Conservation (phyloP, 2,329 filamentous ascomycete species). For the Mariannaea sp. region DNA sequence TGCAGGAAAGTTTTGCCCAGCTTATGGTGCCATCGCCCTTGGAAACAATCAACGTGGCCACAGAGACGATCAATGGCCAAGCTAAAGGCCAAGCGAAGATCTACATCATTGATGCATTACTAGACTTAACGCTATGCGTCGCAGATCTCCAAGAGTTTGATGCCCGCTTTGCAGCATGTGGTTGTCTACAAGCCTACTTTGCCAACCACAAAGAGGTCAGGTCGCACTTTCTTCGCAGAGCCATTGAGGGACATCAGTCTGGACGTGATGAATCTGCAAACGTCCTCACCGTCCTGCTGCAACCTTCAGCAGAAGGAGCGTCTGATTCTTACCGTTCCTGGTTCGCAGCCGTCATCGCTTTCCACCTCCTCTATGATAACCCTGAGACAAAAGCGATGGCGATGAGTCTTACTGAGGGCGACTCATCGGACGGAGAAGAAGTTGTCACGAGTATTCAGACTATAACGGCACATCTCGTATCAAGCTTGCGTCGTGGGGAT, state of each 20-base stretch:
- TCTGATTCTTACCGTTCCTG: conserved; percentile 85
- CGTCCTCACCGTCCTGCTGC: conserved; percentile 80
- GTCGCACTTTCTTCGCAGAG: conserved; percentile 82
- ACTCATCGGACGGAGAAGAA: conserved; percentile 88
- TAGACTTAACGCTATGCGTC: conserved; percentile 78
- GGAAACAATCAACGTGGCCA: conserved; percentile 41
- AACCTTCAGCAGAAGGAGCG: conserved; percentile 64
- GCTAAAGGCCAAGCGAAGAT: conserved; percentile 65
- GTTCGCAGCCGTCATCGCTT: conserved; percentile 85
- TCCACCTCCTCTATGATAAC: conserved; percentile 85
- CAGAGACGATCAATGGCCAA: conserved; percentile 55
- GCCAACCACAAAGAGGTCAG: conserved; percentile 79
- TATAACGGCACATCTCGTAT: conserved; percentile 83
- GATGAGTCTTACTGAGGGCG: conserved; percentile 85
- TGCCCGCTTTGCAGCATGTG: conserved; percentile 80
- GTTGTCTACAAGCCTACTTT: conserved; percentile 93
- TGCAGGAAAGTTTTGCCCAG: conserved; percentile 91
- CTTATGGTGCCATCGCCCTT: conserved; percentile 73
- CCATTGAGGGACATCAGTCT: conserved; percentile 83
- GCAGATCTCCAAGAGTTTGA: conserved; percentile 73
- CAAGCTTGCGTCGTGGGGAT: conserved; percentile 73
- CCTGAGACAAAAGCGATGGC: conserved; percentile 77
- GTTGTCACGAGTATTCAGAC: conserved; percentile 93
- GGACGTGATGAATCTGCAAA: conserved; percentile 85
- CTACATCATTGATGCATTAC: conserved; percentile 91